Percentiles rank a stretch among this genome's conserved stretches.
Conservation (phyloP, 345 rosid genomes). For the Odontarrhena argentea region DNA sequence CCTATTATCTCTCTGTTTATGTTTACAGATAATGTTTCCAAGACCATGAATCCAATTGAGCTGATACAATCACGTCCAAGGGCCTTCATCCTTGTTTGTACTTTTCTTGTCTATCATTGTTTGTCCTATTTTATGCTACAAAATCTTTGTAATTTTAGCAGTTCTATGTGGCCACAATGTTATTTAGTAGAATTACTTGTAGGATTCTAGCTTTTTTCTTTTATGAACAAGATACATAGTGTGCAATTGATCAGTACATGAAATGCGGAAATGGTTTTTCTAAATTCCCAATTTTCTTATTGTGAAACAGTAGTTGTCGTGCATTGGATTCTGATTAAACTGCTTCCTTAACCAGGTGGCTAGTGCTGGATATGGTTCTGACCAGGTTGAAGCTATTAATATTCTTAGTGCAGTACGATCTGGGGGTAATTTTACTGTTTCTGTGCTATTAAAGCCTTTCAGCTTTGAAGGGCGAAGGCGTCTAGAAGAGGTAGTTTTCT, state of each 20-base stretch:
- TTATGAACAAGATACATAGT: slow-evolving; percentile 14
- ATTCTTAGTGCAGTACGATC: slow-evolving; percentile 60
- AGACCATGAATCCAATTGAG: slow-evolving; percentile 47
- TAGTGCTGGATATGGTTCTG: slow-evolving; percentile 78
- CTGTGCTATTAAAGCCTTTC: slow-evolving; percentile 83
- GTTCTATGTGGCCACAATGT: slow-evolving; percentile 6
- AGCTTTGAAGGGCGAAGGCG: slow-evolving; percentile 92
- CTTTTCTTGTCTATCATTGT: slow-evolving; percentile 56
- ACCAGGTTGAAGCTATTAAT: slow-evolving; percentile 60
- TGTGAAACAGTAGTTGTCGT: slow-evolving; percentile 6
- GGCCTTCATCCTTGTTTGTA: slow-evolving; percentile 96
- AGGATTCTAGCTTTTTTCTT: neutral
- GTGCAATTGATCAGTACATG: neutral
- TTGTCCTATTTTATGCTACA: slow-evolving; percentile 19
- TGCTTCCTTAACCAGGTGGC: slow-evolving; percentile 56
- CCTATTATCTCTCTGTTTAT: slow-evolving; percentile 24
- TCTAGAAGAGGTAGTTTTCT: slow-evolving; percentile 64
- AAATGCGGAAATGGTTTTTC: neutral
- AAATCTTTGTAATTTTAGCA: slow-evolving; percentile 2
- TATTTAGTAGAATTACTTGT: slow-evolving; percentile 1
- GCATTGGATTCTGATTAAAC: slow-evolving; percentile 28
- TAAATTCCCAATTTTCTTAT: neutral
- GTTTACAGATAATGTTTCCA: slow-evolving; percentile 53
- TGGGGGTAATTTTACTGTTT: slow-evolving; percentile 57
- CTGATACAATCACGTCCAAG: slow-evolving; percentile 56